Evolutionary conservation across 129 eudicot genomes (phyloP).

Genomic region (Flaveria robusta): DNA sequence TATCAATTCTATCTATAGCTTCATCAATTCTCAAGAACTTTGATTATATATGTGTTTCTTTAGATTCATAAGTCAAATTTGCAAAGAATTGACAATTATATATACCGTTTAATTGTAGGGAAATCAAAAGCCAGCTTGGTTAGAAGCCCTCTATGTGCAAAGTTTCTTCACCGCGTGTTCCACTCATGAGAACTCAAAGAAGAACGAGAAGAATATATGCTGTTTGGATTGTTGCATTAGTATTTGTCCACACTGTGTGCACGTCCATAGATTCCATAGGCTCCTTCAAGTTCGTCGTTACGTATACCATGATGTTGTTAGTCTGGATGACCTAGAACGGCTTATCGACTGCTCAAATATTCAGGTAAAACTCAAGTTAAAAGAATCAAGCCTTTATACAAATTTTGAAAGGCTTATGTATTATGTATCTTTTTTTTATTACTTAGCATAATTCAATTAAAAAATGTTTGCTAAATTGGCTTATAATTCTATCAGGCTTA

Average conservation of each 20-base stretch:
- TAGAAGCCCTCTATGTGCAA: constrained; percentile 78
- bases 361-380: constrained; percentile 50
- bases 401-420: not conserved
- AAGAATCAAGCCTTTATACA: not conserved
- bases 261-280: constrained; percentile 74
- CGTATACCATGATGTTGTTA: constrained; percentile 90
- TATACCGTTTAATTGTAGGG: constrained; percentile 44
- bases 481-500: constrained; percentile 59
- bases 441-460: constrained; percentile 19
- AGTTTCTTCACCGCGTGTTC: constrained; percentile 77
- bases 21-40: not conserved
- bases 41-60: not conserved
- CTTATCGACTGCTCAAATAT: constrained; percentile 92
- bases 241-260: constrained; percentile 91
- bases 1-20: not conserved
- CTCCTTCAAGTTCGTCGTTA: constrained; percentile 96
- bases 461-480: constrained; percentile 17
- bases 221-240: constrained; percentile 95
- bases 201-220: constrained; percentile 93
- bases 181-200: constrained; percentile 75
- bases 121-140: constrained; percentile 84
- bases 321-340: constrained; percentile 90
- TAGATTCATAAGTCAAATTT: too few species aligned
- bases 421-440: not conserved
- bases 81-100: too few species aligned